These are phyloP conservation scores for Podaxis rugospora DNA, from an alignment of 768 basidiomycete species.

Conservation along the genomic window DNA sequence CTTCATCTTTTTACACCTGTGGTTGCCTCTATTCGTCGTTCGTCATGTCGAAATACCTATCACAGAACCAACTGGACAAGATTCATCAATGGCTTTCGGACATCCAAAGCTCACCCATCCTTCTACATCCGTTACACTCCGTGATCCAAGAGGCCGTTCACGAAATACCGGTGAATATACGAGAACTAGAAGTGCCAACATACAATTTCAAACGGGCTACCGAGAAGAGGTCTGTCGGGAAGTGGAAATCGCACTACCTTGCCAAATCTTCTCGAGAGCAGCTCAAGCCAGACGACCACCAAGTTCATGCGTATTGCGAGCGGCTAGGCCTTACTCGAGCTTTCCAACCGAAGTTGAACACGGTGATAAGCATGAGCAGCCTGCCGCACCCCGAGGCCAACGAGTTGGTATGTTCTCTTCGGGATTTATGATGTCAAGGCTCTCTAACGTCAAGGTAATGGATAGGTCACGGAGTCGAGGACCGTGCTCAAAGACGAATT, in stretches of 20 bases:
- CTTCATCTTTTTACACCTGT: neutral
- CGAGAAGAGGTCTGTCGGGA: neutral
- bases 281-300: neutral
- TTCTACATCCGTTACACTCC: slow-evolving; percentile 4
- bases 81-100: slow-evolving; percentile 6
- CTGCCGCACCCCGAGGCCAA: slow-evolving; percentile 1
- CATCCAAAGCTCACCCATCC: slow-evolving; percentile 1
- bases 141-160: slow-evolving; percentile 1
- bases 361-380: slow-evolving; percentile 7
- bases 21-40: neutral
- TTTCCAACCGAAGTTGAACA: slow-evolving; percentile 4
- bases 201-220: neutral
- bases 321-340: slow-evolving; percentile 1
- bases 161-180: neutral
- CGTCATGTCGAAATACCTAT: slow-evolving; percentile 7
- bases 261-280: neutral
- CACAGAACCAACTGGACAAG: neutral
- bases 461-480: slow-evolving; percentile 7
- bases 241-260: slow-evolving; percentile 8
- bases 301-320: neutral
- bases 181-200: neutral
- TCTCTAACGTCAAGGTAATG: neutral
- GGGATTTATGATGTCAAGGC: neutral
- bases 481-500: slow-evolving; percentile 6
- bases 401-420: neutral